phyloP scores from a whole-genome alignment of 164 flowering plant genomes.

The Liriodendron chinense region DNA sequence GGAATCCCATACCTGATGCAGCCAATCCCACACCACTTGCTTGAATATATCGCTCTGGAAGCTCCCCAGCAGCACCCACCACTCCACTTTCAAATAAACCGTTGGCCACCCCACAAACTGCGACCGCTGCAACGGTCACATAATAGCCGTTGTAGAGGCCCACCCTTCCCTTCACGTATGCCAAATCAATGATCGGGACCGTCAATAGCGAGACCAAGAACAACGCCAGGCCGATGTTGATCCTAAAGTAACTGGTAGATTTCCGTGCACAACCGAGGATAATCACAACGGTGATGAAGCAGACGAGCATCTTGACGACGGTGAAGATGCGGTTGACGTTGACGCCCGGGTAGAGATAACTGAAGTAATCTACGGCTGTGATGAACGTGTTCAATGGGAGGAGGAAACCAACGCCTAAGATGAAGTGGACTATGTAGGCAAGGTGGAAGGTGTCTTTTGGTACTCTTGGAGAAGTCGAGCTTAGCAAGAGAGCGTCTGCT shows the following conservation, averaged over 20 bases:
- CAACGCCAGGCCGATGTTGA: slow-evolving; percentile 62
- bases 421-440: slow-evolving; percentile 81
- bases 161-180: slow-evolving; percentile 56
- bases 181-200: slow-evolving; percentile 73
- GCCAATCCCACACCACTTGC: slow-evolving; percentile 94
- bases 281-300: slow-evolving; percentile 38
- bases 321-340: slow-evolving; percentile 82
- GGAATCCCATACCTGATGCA: slow-evolving; percentile 61
- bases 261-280: slow-evolving; percentile 51
- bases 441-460: slow-evolving; percentile 69
- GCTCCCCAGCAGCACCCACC: slow-evolving; percentile 82
- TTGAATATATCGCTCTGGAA: slow-evolving; percentile 91
- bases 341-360: slow-evolving; percentile 71
- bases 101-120: slow-evolving; percentile 70
- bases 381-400: slow-evolving; percentile 98
- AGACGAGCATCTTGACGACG: slow-evolving; percentile 64
- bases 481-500: slow-evolving; percentile 13
- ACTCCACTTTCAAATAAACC: slow-evolving; percentile 80
- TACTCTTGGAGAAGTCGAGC: slow-evolving; percentile 13
- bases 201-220: slow-evolving; percentile 52
- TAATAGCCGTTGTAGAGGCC: slow-evolving; percentile 68
- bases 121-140: slow-evolving; percentile 58
- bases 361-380: slow-evolving; percentile 95
- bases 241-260: slow-evolving; percentile 43
- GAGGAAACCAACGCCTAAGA: slow-evolving; percentile 72